Evolutionary conservation across 495 filamentous ascomycete genomes (phyloP), one percentile per base, ranked within the genome.

Genomic region (Xylaria longipes): DNA sequence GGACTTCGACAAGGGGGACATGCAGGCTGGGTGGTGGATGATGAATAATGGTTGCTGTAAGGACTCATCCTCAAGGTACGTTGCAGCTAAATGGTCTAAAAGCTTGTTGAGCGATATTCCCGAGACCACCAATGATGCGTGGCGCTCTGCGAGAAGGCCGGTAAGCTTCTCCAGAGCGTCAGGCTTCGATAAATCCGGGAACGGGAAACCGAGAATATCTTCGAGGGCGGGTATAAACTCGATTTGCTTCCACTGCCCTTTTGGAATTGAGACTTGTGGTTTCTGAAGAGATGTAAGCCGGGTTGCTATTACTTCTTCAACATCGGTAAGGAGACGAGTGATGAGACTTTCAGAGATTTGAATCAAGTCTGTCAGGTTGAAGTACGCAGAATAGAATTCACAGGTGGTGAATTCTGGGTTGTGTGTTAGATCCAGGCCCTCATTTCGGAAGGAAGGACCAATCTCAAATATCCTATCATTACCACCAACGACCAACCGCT

Each of bases 391-490:
- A 80, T 99, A 99, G 86, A 97, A 98, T 82, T 99, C 96, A 84
- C 95, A 98, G 43, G 91, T 98, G 31, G 92, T 94, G 82, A 98
- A 99, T 80, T 99, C 96, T 7, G 96, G 94, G 76, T 98, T 98
- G 81, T 98, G 96, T 0, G 93, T 97, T 31, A 90, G 88, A 81
- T 99, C 96, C 48, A 98, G 78, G 85, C 94, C 94, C 85, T 99
- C 96, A 82, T 99, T 98, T 54, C 96, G 90, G 81, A 99, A 99
- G 37, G 92, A 92, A 41, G 92, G 90, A 27, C 97, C 96, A 74
- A 99, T 93, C 83, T 99, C 96, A 78, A 96, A 99, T 37, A 99
- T 88, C 66, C 87, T 87, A 72, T 94, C 91, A 74, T 98, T 91
- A n/a, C 94, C 95, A 61, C 94, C 95, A 6, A 98, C 88, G 9